A percentile compares a stretch with the other conserved stretches of the same genome.
phyloP scores from a whole-genome alignment of 2,329 filamentous ascomycete species.

The Fusarium sp. region DNA sequence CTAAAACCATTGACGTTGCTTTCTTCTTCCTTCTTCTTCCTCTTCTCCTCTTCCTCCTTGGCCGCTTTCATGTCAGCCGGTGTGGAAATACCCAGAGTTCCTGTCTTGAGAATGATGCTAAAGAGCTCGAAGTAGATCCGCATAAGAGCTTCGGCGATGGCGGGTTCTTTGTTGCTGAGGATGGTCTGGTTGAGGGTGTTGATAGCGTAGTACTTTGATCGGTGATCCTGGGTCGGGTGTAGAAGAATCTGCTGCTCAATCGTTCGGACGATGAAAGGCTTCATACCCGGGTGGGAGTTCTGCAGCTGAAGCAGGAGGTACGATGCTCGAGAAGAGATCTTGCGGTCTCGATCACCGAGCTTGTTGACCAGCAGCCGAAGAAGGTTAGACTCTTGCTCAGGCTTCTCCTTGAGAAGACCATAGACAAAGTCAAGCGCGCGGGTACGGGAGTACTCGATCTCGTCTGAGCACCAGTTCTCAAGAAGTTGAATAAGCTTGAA shows the following conservation, averaged over 20 bases:
- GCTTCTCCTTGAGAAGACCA: constrained; percentile 92
- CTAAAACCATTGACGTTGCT: constrained; percentile 29
- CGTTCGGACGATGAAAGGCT: constrained; percentile 83
- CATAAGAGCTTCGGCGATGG: constrained; percentile 83
- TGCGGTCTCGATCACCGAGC: constrained; percentile 93
- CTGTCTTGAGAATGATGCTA: constrained; percentile 80
- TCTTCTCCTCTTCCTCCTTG: constrained; percentile 52
- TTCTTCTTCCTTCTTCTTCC: constrained; percentile 23
- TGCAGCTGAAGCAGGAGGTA: constrained; percentile 94
- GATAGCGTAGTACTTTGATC: constrained; percentile 94
- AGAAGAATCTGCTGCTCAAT: constrained; percentile 92
- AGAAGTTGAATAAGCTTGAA: constrained; percentile 94
- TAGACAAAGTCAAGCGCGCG: constrained; percentile 92
- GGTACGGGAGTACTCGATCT: constrained; percentile 92
- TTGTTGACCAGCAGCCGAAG: constrained; percentile 95
- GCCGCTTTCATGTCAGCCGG: constrained; percentile 60
- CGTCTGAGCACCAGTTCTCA: constrained; percentile 93
- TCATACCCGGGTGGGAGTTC: constrained; percentile 92
- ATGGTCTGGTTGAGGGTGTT: constrained; percentile 98
- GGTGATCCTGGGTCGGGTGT: constrained; percentile 85
- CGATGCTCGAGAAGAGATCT: constrained; percentile 93
- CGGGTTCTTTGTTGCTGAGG: constrained; percentile 84
- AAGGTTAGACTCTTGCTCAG: constrained; percentile 96
- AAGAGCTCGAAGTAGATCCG: constrained; percentile 95
- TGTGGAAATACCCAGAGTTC: constrained; percentile 55